These are phyloP conservation scores for Botrytis tulipae DNA, from an alignment of 2,329 filamentous ascomycete genomes.

Conservation along the genomic window DNA sequence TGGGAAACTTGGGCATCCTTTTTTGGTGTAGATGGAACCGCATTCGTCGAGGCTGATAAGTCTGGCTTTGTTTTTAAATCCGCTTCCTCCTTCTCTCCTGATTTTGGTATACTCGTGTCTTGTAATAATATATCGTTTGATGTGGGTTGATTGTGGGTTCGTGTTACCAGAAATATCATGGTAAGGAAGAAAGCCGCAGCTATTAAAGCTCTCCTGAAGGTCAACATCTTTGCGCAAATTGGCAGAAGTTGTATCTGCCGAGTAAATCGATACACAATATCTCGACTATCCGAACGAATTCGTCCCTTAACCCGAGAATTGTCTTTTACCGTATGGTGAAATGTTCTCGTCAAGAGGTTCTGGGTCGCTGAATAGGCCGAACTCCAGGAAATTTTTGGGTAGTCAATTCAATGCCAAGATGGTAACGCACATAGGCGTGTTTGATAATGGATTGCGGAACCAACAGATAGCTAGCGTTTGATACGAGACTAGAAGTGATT, in stretches of 20 bases:
- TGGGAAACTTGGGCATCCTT: constrained; percentile 29
- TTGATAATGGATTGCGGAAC: constrained; percentile 16
- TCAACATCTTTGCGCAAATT: constrained; percentile 60
- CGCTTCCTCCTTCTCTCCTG: constrained; percentile 3
- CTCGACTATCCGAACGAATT: background rate
- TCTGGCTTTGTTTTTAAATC: constrained; percentile 9
- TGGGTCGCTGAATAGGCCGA: constrained; percentile 3
- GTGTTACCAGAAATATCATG: constrained; percentile 67
- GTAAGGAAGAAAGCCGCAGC: constrained; percentile 67
- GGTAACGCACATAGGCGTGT: constrained; percentile 15
- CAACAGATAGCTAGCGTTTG: constrained; percentile 10
- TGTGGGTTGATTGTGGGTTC: constrained; percentile 47
- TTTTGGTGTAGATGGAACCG: constrained; percentile 22
- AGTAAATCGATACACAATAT: background rate
- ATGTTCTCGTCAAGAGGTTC: background rate
- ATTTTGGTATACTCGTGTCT: background rate
- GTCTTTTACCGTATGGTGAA: background rate
- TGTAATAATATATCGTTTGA: constrained; percentile 19
- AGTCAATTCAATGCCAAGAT: constrained; percentile 15
- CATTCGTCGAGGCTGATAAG: constrained; percentile 23
- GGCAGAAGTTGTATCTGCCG: constrained; percentile 22
- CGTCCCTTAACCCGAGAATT: background rate
- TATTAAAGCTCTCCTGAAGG: constrained; percentile 72
- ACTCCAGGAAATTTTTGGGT: constrained; percentile 1
- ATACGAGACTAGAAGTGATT: background rate